A percentile compares a stretch with the other conserved stretches of the same genome.
Evolutionary conservation across 1,284 basidiomycete genomes (phyloP).

Genomic region (Malassezia equina): DNA sequence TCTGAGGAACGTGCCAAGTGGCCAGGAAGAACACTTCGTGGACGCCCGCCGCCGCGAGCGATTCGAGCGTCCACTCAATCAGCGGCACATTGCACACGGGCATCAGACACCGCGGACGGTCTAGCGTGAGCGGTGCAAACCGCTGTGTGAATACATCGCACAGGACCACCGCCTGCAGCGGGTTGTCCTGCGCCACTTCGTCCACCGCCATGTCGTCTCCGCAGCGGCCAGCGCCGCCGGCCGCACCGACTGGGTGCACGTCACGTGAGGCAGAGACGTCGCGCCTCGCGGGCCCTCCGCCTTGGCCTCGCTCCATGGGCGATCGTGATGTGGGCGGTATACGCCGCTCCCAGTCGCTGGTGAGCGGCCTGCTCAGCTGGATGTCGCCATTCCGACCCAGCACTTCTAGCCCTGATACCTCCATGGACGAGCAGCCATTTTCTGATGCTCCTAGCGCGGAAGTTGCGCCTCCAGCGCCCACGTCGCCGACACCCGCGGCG

Average conservation of each 20-base stretch:
- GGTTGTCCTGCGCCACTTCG: constrained; percentile 40
- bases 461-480: background rate
- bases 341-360: constrained; percentile 11
- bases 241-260: background rate
- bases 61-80: constrained; percentile 91
- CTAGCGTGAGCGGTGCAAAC: constrained; percentile 69
- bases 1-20: constrained; percentile 48
- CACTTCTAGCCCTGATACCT: background rate
- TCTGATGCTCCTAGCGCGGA: background rate
- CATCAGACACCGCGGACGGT: constrained; percentile 58
- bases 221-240: constrained; percentile 1
- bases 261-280: background rate
- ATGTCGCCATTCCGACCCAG: constrained; percentile 4
- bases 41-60: constrained; percentile 78
- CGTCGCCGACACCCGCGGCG: background rate
- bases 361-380: constrained; percentile 15
- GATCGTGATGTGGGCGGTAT: constrained; percentile 1
- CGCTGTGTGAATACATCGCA: constrained; percentile 90
- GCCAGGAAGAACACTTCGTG: constrained; percentile 89
- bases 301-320: background rate
- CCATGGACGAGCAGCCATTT: constrained; percentile 1
- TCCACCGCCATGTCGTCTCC: constrained; percentile 17
- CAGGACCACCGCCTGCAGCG: constrained; percentile 76
- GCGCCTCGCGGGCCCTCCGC: background rate
- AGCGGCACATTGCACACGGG: constrained; percentile 88